phyloP scores from a whole-genome alignment of 2,329 filamentous ascomycete genomes.

The Microdochium trichocladiopsis region DNA sequence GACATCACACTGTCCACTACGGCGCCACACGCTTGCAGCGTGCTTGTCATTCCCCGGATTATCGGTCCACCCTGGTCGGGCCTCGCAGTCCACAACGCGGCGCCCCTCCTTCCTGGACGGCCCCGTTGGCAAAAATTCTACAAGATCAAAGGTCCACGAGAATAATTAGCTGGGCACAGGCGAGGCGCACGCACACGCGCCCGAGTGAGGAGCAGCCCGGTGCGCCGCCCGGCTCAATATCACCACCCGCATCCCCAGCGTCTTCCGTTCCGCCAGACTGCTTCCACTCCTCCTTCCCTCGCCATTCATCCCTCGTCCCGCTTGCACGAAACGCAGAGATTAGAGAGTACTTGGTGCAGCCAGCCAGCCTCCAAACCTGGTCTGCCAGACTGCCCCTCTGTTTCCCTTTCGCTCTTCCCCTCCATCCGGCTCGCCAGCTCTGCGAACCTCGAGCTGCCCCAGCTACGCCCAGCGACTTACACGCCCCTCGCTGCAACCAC shows the following conservation, averaged over 20 bases:
- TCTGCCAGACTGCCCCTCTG: background rate
- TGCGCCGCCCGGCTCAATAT: background rate
- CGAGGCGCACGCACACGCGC: background rate
- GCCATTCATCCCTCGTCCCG: too few relatives aligned
- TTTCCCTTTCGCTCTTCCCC: background rate
- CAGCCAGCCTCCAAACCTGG: too few relatives aligned
- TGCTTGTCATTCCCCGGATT: background rate
- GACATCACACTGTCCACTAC: too few relatives aligned
- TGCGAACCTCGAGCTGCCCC: background rate
- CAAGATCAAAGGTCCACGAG: background rate
- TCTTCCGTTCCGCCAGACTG: background rate
- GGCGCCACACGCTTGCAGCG: too few relatives aligned
- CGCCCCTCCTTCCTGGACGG: background rate
- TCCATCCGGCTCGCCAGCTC: too few relatives aligned
- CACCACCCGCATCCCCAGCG: background rate
- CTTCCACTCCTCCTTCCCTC: background rate
- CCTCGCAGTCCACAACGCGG: background rate
- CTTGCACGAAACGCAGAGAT: too few relatives aligned
- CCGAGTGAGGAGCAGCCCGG: background rate
- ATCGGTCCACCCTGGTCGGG: background rate
- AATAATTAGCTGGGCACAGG: background rate
- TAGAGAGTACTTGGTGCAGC: too few relatives aligned
- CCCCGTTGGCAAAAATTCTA: background rate
- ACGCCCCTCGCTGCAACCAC: background rate
- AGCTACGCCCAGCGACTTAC: background rate